phyloP scores from a whole-genome alignment of 2,329 filamentous ascomycete genomes.

The Alternaria longipes region DNA sequence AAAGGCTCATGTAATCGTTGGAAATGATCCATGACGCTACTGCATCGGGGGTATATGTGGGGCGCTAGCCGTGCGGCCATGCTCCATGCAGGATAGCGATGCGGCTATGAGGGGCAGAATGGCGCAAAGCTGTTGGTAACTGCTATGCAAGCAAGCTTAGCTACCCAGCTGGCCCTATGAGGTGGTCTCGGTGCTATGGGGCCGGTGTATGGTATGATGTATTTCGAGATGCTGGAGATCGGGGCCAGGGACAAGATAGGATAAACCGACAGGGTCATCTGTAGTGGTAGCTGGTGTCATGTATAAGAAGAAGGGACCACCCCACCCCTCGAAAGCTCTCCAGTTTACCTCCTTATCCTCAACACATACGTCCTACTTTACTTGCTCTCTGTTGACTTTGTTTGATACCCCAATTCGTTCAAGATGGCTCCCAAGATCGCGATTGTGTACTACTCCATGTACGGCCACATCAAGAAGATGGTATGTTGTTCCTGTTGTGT shows the following conservation, averaged over 20 bases:
- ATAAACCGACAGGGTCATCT: background rate
- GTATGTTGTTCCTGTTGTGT: conserved; percentile 27
- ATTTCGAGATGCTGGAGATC: background rate
- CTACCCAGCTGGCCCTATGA: background rate
- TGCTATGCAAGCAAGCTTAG: background rate
- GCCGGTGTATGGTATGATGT: conserved; percentile 1
- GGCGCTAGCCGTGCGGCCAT: background rate
- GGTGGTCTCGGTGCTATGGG: conserved; percentile 1
- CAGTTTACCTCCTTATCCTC: background rate
- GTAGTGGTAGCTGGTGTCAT: background rate
- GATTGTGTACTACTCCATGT: conserved; percentile 73
- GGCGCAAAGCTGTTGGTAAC: conserved; percentile 2
- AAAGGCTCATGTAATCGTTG: background rate
- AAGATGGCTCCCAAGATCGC: conserved; percentile 89
- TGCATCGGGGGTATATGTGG: conserved; percentile 10
- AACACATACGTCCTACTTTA: background rate
- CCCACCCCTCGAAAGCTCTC: background rate
- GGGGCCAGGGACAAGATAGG: background rate
- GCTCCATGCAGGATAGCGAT: background rate
- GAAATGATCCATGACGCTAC: conserved; percentile 16
- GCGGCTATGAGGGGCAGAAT: conserved; percentile 10
- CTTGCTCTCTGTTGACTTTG: conserved; percentile 1
- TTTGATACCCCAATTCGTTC: conserved; percentile 28
- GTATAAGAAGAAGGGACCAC: background rate
- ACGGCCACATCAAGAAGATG: conserved; percentile 47